These are phyloP conservation scores for Ogataea pignaliae DNA, from an alignment of 805 yeast species.

Conservation along the genomic window DNA sequence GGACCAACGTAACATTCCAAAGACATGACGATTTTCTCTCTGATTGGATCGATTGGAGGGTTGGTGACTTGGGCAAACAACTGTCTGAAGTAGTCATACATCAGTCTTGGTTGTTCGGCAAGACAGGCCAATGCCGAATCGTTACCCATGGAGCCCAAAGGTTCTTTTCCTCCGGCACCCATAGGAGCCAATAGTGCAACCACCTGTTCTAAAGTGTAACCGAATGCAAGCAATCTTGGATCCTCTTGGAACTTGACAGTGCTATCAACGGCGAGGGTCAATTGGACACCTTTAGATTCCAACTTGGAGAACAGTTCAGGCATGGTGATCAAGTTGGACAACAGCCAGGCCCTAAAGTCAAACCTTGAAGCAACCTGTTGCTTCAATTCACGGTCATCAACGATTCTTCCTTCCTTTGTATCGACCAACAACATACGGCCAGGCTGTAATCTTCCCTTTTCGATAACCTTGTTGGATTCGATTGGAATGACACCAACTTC, in stretches of 20 bases:
- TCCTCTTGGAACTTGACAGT: conserved; percentile 64
- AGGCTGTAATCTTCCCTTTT: conserved; percentile 92
- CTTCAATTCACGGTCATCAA: conserved; percentile 89
- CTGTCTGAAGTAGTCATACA: conserved; percentile 93
- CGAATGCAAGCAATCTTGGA: conserved; percentile 79
- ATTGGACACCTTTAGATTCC: conserved; percentile 33
- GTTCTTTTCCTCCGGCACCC: conserved; percentile 90
- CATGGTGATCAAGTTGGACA: conserved; percentile 80
- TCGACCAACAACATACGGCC: conserved; percentile 96
- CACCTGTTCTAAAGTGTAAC: conserved; percentile 92
- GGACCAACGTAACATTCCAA: conserved; percentile 97
- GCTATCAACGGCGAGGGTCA: conserved; percentile 21
- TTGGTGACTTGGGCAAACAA: conserved; percentile 97
- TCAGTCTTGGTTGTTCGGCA: conserved; percentile 84
- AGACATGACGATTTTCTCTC: conserved; percentile 96
- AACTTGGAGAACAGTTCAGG: conserved; percentile 67
- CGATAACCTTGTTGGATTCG: conserved; percentile 73
- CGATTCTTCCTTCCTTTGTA: conserved; percentile 87
- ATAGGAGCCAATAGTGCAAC: conserved; percentile 82
- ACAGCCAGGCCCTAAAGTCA: conserved; percentile 92
- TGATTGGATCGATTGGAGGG: conserved; percentile 97
- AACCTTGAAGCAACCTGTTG: conserved; percentile 69
- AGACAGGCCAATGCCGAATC: conserved; percentile 94
- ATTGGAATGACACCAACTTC: conserved; percentile 97
- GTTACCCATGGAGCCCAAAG: conserved; percentile 98